Base-by-base conservation (phyloP, 177 flowering plant species). In the Vitis hybrid region DNA sequence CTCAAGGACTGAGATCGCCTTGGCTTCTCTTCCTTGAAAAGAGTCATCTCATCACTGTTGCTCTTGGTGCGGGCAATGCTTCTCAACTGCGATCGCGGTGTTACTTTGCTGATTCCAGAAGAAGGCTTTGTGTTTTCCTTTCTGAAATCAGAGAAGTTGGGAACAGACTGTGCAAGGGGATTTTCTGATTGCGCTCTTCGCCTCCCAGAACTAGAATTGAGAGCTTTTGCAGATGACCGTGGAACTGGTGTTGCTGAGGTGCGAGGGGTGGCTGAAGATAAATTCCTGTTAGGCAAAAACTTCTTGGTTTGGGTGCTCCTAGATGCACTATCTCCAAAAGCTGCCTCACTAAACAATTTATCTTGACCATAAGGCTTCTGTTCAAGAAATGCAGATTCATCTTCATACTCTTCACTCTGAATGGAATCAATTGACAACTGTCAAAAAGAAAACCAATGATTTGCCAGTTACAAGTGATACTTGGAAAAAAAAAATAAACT, bases 101-200 rank as follows among this genome's bases (percentile, higher is more conserved):
- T 70, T 70, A 81, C 72, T 83, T 88, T 93, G 75, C 84, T 74
- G 31, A 65, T 78, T 67, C 82, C 90, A 71, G 84, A 74, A 56
- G 84, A 89, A 51, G 93, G 94, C 73, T 90, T 95, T 51, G 97
- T 82, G 58, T 91, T 90, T 78, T 95, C 99, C 76, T 95, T 91
- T 71, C 90, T 83, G 45, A 93, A 72, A 74, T 95, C 98, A 74
- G 93, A 88, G 74, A 93, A 91, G 80, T 88, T 90, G 12, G 99
- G 99, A 74, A 95, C 98, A 2, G 98, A 93, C 70, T 90, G 96
- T 21, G 87, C 90, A 70, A 93, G 90, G 65, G 89, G 87, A 80
- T 85, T 87, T 75, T 90, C 99, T 48, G 78, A 70, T 64, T 78
- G 90, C 9, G 67, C 51, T 72, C 88, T 85, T 72, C 92, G 85